These are phyloP conservation scores for Oryza longistaminata DNA, from an alignment of 176 grass and related monocot genomes.

Conservation along the genomic window DNA sequence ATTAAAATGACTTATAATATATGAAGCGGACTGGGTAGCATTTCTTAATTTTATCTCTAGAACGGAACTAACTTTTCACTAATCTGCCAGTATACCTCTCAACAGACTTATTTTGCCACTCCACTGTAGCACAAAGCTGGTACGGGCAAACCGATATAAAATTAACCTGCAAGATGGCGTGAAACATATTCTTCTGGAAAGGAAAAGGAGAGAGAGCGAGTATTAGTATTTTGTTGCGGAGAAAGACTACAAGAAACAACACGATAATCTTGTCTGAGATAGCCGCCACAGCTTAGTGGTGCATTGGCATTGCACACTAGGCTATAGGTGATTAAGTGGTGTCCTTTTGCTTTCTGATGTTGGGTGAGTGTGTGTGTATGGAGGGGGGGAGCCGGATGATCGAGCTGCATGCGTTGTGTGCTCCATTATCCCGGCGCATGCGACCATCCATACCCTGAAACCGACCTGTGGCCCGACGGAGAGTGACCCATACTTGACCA, in stretches of 20 bases:
- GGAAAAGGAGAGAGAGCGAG: background rate
- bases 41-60: background rate
- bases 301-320: constrained; percentile 42
- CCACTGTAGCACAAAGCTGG: background rate
- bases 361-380: background rate
- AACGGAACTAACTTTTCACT: background rate
- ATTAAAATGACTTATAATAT: no score
- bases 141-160: background rate
- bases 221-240: background rate
- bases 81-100: background rate
- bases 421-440: constrained; percentile 21
- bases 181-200: background rate
- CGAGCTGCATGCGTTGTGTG: background rate
- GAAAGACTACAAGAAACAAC: background rate
- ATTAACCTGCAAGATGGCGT: background rate
- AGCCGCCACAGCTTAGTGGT: constrained; percentile 12
- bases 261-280: constrained; percentile 31
- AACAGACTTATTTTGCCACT: background rate
- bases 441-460: background rate
- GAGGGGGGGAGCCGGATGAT: background rate
- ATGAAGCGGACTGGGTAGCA: background rate
- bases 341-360: background rate
- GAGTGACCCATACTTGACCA: constrained; percentile 24
- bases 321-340: background rate
- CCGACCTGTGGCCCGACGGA: constrained; percentile 24